These are phyloP conservation scores for Pythium brachiatum DNA, from an alignment of 352 stramenopile genomes.

Conservation along the genomic window DNA sequence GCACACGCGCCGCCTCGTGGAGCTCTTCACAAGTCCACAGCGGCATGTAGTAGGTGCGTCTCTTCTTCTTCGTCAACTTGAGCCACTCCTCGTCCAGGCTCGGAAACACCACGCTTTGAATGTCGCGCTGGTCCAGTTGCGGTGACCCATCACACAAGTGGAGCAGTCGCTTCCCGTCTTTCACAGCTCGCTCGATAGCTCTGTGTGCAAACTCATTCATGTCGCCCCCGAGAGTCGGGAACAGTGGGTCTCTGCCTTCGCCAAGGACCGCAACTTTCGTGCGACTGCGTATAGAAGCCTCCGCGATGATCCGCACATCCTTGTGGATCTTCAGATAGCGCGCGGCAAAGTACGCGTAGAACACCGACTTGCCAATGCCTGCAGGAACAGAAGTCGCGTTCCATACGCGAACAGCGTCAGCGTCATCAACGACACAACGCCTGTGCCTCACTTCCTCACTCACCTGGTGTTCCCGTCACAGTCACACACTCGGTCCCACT, in stretches of 20 bases:
- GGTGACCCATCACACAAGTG: not conserved
- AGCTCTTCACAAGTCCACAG: not conserved
- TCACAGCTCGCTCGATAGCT: too few relatives aligned
- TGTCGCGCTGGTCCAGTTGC: not conserved
- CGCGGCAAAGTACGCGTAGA: not conserved
- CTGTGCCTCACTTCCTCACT: too few relatives aligned
- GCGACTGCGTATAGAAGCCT: too few relatives aligned
- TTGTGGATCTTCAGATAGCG: not conserved
- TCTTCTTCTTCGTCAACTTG: not conserved
- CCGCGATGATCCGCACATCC: not conserved
- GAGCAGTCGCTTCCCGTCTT: not conserved
- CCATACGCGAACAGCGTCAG: too few relatives aligned
- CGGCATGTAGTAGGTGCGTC: not conserved
- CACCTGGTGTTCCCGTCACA: too few relatives aligned
- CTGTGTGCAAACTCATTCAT: too few relatives aligned
- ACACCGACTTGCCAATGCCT: not conserved
- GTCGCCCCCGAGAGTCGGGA: too few relatives aligned
- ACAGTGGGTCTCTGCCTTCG: too few relatives aligned
- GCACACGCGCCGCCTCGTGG: not conserved
- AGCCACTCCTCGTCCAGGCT: not conserved
- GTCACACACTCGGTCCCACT: too few relatives aligned
- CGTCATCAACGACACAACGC: too few relatives aligned
- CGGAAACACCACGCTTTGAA: not conserved
- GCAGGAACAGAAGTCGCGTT: too few relatives aligned
- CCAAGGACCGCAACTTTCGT: not conserved